Conservation (phyloP, 83 land plant species). For the Thuja plicata region DNA sequence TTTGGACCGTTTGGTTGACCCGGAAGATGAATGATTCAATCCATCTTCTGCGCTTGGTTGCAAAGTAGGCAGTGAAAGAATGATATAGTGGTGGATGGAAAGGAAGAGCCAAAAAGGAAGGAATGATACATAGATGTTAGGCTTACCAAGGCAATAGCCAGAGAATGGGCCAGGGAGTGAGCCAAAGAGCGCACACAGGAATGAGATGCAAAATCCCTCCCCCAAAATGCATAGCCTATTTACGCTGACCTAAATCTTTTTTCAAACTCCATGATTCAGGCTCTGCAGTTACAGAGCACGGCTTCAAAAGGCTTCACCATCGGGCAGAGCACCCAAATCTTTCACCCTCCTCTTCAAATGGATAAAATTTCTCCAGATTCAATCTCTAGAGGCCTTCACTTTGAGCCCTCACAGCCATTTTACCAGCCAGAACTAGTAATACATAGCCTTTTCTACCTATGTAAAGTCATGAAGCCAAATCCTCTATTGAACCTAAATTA, state of each 20-base stretch:
- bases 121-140: too few species aligned
- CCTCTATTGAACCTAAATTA: too few species aligned
- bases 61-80: too few species aligned
- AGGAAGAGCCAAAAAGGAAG: too few species aligned
- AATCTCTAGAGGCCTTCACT: background rate
- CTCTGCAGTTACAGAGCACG: background rate
- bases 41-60: too few species aligned
- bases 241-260: background rate
- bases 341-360: background rate
- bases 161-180: slow-evolving; percentile 12
- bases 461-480: too few species aligned
- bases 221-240: too few species aligned
- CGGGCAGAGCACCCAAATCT: background rate
- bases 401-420: background rate
- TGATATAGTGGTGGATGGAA: too few species aligned
- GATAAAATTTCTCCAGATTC: background rate
- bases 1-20: too few species aligned
- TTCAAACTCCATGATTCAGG: background rate
- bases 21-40: too few species aligned
- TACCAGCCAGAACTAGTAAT: too few species aligned
- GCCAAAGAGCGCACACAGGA: slow-evolving; percentile 5
- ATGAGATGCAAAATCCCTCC: background rate
- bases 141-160: slow-evolving; percentile 8
- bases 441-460: too few species aligned
- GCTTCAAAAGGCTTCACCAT: slow-evolving; percentile 4